Evolutionary conservation across 2,329 filamentous ascomycete species (phyloP).

Genomic region (Verticillium albo-atrum): DNA sequence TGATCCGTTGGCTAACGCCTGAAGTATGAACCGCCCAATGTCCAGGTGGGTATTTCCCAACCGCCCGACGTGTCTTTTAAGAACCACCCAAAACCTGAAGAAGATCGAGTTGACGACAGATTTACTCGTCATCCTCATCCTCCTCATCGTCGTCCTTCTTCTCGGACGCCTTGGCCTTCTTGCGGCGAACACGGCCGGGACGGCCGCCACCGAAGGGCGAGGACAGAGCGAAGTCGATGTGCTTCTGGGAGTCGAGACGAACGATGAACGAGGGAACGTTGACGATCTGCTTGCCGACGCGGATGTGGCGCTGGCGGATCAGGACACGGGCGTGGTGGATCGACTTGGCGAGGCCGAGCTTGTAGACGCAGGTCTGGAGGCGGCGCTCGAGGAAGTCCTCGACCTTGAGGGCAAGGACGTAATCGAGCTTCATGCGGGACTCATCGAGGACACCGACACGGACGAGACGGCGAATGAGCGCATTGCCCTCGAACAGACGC

Average conservation of each 20-base stretch:
- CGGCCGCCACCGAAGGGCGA: constrained; percentile 97
- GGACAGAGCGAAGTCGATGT: constrained; percentile 98
- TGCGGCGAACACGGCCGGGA: constrained; percentile 95
- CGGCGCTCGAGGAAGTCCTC: constrained; percentile 99
- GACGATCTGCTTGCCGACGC: constrained; percentile 99
- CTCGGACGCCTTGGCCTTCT: constrained; percentile 98
- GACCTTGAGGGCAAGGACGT: constrained; percentile 97
- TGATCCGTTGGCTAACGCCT: constrained; percentile 48
- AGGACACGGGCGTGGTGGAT: constrained; percentile 99
- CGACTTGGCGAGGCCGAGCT: constrained; percentile 99
- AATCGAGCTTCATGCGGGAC: constrained; percentile 99
- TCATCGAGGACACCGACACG: constrained; percentile 99
- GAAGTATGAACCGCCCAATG: constrained; percentile 41
- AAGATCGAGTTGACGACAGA: constrained; percentile 18
- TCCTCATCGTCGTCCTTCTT: constrained; percentile 74
- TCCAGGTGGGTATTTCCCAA: constrained; percentile 30
- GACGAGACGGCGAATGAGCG: constrained; percentile 99
- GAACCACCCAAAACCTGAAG: constrained; percentile 12
- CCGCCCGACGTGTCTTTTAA: constrained; percentile 17
- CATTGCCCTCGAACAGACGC: constrained; percentile 99
- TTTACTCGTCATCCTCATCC: constrained; percentile 79
- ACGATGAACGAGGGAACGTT: constrained; percentile 99
- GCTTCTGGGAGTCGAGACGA: constrained; percentile 99
- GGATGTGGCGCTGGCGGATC: constrained; percentile 99
- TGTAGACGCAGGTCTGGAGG: constrained; percentile 99